These are phyloP conservation scores for Sarocladium oryzae DNA, from an alignment of 2,329 filamentous ascomycete genomes.

Conservation along the genomic window DNA sequence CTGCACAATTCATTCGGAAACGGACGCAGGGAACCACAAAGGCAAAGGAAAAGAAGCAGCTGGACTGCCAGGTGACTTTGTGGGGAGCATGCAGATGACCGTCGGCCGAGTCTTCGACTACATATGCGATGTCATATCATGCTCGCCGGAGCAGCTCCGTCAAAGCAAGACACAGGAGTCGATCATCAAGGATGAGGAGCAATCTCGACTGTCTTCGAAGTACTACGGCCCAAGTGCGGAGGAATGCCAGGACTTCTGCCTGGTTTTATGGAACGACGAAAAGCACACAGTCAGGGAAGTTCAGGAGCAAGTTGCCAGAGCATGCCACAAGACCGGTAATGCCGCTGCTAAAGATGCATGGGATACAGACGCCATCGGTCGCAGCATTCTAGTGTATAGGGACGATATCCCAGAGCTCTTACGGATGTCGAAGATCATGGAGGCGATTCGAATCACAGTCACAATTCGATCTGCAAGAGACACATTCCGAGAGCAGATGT, in stretches of 20 bases:
- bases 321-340: slow-evolving; percentile 65
- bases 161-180: slow-evolving; percentile 76
- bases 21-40: slow-evolving; percentile 43
- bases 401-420: slow-evolving; percentile 67
- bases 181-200: slow-evolving; percentile 73
- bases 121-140: slow-evolving; percentile 95
- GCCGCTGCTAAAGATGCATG: slow-evolving; percentile 72
- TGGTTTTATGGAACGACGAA: slow-evolving; percentile 96
- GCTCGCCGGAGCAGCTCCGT: slow-evolving; percentile 90
- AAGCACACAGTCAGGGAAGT: slow-evolving; percentile 96
- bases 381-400: slow-evolving; percentile 75
- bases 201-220: slow-evolving; percentile 63
- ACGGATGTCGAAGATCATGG: slow-evolving; percentile 74
- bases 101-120: slow-evolving; percentile 85
- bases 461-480: slow-evolving; percentile 90
- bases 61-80: slow-evolving; percentile 66
- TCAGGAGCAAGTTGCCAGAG: slow-evolving; percentile 79
- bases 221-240: slow-evolving; percentile 59
- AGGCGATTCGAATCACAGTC: slow-evolving; percentile 92
- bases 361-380: slow-evolving; percentile 82
- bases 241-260: slow-evolving; percentile 59
- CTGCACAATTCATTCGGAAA: slow-evolving; percentile 84
- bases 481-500: slow-evolving; percentile 98
- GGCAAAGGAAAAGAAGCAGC: slow-evolving; percentile 54
- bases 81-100: slow-evolving; percentile 75